Evolutionary conservation across 805 yeast species (phyloP), one percentile per base, ranked within the genome.

Genomic region (Lipomyces mesembrius): DNA sequence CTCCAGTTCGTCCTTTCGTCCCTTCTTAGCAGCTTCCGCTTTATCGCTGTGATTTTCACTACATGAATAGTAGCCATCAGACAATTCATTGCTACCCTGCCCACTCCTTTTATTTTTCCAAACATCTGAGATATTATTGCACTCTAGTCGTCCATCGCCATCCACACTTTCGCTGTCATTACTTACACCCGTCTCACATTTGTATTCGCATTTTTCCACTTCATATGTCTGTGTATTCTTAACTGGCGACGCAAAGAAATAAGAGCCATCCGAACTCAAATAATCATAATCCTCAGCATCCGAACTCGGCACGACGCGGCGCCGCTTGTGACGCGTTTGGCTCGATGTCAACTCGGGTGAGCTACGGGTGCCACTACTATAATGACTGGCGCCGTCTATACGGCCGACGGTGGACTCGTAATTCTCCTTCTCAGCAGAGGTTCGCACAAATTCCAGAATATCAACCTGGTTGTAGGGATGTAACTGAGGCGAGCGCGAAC

Each of bases 221-320:
- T 43, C 49, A 17, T 17, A 43, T 11, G 11, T 37, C 35, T 27
- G 22, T 22, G 22, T 25, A 57, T 2, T 29, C 39, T 56, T 20
- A 1, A n/a, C 17, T 22, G 43, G 25, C 22, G 43, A 56, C 25
- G 25, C 14, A 14, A n/a, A 56, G n/a, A 12, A 12, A 34, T 12
- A 20, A 32, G 22, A 27, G 27, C 39, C 12, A 34, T 56, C 25
- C 14, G 43, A 56, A 34, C 43, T 56, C 39, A 29, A 29, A 57
- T 55, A 55, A 49, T 59, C 55, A 17, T 63, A 59, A 20, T 63
- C 66, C 51, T 63, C 66, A 2, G 60, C 46, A 20, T 63, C 66
- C 4, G 62, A 60, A 46, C 66, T 63, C 7, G 60, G 43, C 17
- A 60, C 53, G 20, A 46, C 34, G 7, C 62, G 55, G 29, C 32